phyloP scores from a whole-genome alignment of 345 rosid species.

The Anastatica hierochuntica region DNA sequence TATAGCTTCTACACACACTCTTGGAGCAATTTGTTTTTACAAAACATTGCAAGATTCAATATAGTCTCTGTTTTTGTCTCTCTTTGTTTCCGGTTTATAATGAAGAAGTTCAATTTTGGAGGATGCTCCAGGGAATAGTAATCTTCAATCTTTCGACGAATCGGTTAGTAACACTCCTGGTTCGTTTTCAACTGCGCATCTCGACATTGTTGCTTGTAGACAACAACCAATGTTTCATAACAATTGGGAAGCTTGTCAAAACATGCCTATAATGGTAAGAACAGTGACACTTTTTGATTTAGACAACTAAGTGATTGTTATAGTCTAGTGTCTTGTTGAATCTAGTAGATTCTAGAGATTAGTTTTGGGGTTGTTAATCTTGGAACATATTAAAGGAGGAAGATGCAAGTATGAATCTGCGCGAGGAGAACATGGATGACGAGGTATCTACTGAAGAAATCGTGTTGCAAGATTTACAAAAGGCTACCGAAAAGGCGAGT shows the following conservation, averaged over 20 bases:
- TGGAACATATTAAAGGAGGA: constrained; percentile 15
- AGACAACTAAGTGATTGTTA: neutral
- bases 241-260: constrained; percentile 22
- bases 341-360: neutral
- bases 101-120: constrained; percentile 32
- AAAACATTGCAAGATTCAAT: neutral
- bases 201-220: neutral
- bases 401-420: constrained; percentile 6
- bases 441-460: constrained; percentile 48
- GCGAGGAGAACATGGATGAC: constrained; percentile 25
- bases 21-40: too few relatives aligned
- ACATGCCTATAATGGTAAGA: constrained; percentile 20
- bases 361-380: constrained; percentile 4
- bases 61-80: neutral
- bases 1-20: constrained; percentile 9
- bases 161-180: neutral
- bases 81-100: constrained; percentile 21
- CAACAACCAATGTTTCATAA: constrained; percentile 22
- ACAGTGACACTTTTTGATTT: too few relatives aligned
- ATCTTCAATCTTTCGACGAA: constrained; percentile 13
- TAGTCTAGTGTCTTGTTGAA: neutral
- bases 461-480: constrained; percentile 54
- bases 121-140: constrained; percentile 29
- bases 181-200: constrained; percentile 13
- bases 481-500: constrained; percentile 49